Base-by-base conservation (phyloP, 2,329 filamentous ascomycete species). In the Aspergillus latus region DNA sequence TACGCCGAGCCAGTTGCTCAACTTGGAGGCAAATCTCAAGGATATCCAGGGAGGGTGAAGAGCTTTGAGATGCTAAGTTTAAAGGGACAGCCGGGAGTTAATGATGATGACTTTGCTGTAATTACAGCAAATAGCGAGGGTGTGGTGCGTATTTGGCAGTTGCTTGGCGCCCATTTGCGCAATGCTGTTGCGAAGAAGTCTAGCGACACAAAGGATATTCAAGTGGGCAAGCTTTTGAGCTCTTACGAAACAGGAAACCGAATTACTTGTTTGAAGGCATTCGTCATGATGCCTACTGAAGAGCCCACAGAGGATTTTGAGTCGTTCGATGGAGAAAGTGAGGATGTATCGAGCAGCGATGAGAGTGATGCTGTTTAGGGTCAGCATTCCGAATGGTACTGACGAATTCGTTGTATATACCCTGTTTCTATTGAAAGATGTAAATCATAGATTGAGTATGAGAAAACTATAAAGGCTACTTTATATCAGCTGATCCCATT, bases 241-340 rank as follows among this genome's bases (percentile, higher is more conserved):
- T 86, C 83, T 32, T 94, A 94, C 67, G 88, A 92, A 73, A 96
- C 92, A 21, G 86, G 88, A 45, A 92, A 93, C 71, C 82, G 94
- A 55, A 92, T 97, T 63, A 97, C 92, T 37, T 97, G 94, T 71
- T 70, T 97, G 66, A 86, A 85, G 65, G 88, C 88, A 21, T 97
- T 96, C 76, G 78, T 90, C 61, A 95, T 97, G 90, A 83, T 89
- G 72, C 82, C 86, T 64, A 78, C 74, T 4, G 68, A 70, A 45
- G 68, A 72, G 39, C 82, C 84, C 13, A 84, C 82, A 46, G 79
- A 81, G 61, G 74, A 73, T 42, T 80, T 66, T 8, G 67, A 45
- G 39, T 49, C 52, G 5, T 65, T 64, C 8, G 65, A 62, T 29
- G 65, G 69, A 46, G 70, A 66, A 52, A 64, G 59, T 43, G 62